A percentile compares a stretch with the other conserved stretches of the same genome.
Evolutionary conservation across 306 rosid genomes (phyloP).

Genomic region (barrel medic (Medicago truncatula)): MtrunA17r5.0-ANR NC_053042.1:55804001-55804500

Average conservation of each 20-base stretch:
- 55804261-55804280: conserved; percentile 74
- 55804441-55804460: neutral
- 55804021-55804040: neutral
- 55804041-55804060: conserved; percentile 23
- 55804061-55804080: neutral
- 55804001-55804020: conserved; percentile 57
- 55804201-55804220: no score
- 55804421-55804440: neutral
- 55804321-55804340: conserved; percentile 77
- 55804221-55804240: conserved; percentile 39
- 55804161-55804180: no score
- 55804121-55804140: no score
- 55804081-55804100: neutral
- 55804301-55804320: conserved; percentile 46
- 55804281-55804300: conserved; percentile 52
- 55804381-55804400: conserved; percentile 77
- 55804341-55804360: conserved; percentile 71
- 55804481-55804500: neutral
- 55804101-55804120: no score
- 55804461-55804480: neutral
- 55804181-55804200: no score
- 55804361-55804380: conserved; percentile 51
- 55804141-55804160: no score
- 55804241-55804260: conserved; percentile 60
- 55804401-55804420: conserved; percentile 27